These are phyloP conservation scores for Porphyrellus cyaneotinctus DNA, from an alignment of 768 basidiomycete genomes.

Conservation along the genomic window DNA sequence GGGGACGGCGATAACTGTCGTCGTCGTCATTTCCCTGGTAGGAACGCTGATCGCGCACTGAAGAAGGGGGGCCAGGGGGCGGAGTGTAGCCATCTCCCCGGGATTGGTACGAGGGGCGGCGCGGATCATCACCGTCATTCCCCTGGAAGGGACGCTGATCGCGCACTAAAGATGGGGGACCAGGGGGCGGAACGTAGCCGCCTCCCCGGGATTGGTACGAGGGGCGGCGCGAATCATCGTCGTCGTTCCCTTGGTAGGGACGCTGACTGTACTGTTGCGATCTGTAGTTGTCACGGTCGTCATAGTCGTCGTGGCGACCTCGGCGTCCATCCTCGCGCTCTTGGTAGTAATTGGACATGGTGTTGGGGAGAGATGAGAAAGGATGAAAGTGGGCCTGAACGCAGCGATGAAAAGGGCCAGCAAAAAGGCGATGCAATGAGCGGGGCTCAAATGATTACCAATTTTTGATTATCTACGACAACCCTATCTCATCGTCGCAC, in stretches of 20 bases:
- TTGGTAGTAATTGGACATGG: conserved; percentile 13
- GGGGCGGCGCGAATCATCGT: background rate
- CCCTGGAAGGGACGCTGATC: background rate
- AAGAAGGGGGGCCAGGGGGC: background rate
- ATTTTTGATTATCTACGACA: too few species aligned
- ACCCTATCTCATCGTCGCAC: too few species aligned
- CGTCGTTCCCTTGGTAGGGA: background rate
- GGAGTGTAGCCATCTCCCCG: background rate
- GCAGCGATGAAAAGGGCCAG: conserved; percentile 4
- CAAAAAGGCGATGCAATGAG: conserved; percentile 1
- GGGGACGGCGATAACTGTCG: background rate
- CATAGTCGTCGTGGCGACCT: too few species aligned
- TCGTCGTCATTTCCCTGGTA: background rate
- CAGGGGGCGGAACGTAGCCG: background rate
- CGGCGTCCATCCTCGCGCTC: too few species aligned
- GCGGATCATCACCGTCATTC: background rate
- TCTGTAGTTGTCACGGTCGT: too few species aligned
- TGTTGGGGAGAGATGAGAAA: background rate
- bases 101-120: background rate
- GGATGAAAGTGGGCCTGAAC: background rate
- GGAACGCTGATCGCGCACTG: background rate
- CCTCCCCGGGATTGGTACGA: background rate
- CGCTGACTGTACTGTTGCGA: conserved; percentile 1
- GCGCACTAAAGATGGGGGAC: background rate
- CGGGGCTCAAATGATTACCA: too few species aligned